Percentiles rank a stretch among this genome's conserved stretches.
Evolutionary conservation across 2,329 filamentous ascomycete genomes (phyloP).

Genomic region (Mycosphaerelloides madeirae): DNA sequence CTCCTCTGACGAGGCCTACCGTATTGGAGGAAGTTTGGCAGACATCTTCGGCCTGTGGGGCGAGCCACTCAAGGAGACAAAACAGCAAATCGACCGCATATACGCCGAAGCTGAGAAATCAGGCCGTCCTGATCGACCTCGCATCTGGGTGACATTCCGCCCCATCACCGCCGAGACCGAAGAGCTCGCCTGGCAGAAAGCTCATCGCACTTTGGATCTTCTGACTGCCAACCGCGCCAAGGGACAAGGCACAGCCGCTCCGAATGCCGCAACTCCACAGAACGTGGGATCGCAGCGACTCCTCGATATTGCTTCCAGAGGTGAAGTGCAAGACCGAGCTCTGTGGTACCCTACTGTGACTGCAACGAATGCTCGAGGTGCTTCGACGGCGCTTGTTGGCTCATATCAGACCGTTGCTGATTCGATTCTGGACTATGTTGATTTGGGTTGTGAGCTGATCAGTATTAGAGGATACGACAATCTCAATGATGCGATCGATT

Average conservation of each 20-base stretch:
- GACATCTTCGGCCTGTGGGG: slow-evolving; percentile 63
- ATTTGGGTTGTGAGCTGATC: slow-evolving; percentile 54
- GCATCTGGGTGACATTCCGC: slow-evolving; percentile 62
- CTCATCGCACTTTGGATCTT: slow-evolving; percentile 51
- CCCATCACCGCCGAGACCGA: slow-evolving; percentile 59
- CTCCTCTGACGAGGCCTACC: slow-evolving; percentile 56
- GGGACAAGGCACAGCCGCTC: slow-evolving; percentile 20
- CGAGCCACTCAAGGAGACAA: slow-evolving; percentile 59
- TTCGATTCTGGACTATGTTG: slow-evolving; percentile 54
- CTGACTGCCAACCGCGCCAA: slow-evolving; percentile 42
- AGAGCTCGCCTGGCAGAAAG: slow-evolving; percentile 59
- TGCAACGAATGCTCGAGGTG: slow-evolving; percentile 56
- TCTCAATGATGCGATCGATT: slow-evolving; percentile 56
- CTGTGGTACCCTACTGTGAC: slow-evolving; percentile 62
- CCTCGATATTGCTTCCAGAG: slow-evolving; percentile 52
- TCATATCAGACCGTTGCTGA: slow-evolving; percentile 51
- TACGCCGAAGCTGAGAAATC: slow-evolving; percentile 56
- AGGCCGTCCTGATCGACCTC: slow-evolving; percentile 51
- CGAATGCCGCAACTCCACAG: slow-evolving; percentile 43
- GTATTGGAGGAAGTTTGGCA: slow-evolving; percentile 53
- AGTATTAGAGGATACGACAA: slow-evolving; percentile 60
- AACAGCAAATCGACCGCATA: slow-evolving; percentile 58
- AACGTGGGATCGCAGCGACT: slow-evolving; percentile 57
- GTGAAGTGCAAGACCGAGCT: slow-evolving; percentile 57
- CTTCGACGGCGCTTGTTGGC: slow-evolving; percentile 56